These are phyloP conservation scores for Sporothrix humicola DNA, from an alignment of 2,329 filamentous ascomycete genomes.

Conservation along the genomic window DNA sequence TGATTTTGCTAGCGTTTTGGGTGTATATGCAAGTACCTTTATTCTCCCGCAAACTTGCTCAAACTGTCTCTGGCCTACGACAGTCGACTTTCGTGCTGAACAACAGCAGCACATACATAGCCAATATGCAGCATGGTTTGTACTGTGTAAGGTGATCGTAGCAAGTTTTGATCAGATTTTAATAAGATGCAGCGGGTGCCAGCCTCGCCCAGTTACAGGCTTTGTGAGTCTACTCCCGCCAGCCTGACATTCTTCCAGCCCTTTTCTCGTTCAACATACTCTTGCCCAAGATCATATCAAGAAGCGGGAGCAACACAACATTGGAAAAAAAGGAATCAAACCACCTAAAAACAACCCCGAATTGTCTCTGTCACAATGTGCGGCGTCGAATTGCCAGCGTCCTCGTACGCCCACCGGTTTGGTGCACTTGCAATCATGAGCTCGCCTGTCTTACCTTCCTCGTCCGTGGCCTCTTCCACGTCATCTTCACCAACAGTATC, in stretches of 20 bases:
- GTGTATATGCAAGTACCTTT: slow-evolving; percentile 23
- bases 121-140: neutral
- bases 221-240: neutral
- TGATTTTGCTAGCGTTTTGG: slow-evolving; percentile 11
- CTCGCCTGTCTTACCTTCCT: neutral
- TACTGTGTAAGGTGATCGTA: too few species aligned
- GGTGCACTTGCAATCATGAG: slow-evolving; percentile 37
- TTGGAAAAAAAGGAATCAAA: neutral
- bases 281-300: too few species aligned
- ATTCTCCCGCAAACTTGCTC: slow-evolving; percentile 37
- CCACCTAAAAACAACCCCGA: neutral
- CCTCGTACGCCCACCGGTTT: slow-evolving; percentile 33
- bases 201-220: neutral
- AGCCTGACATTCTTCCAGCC: neutral
- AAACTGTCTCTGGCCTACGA: slow-evolving; percentile 33
- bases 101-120: neutral
- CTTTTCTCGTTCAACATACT: too few species aligned
- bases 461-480: neutral
- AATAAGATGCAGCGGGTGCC: neutral
- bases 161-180: neutral
- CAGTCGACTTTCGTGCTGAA: too few species aligned
- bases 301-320: too few species aligned
- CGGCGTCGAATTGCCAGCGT: slow-evolving; percentile 32
- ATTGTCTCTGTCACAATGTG: slow-evolving; percentile 33
- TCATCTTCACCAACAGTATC: neutral